Evolutionary conservation across 2,329 filamentous ascomycete species (phyloP).

Genomic region (Cadophora sp.): DNA sequence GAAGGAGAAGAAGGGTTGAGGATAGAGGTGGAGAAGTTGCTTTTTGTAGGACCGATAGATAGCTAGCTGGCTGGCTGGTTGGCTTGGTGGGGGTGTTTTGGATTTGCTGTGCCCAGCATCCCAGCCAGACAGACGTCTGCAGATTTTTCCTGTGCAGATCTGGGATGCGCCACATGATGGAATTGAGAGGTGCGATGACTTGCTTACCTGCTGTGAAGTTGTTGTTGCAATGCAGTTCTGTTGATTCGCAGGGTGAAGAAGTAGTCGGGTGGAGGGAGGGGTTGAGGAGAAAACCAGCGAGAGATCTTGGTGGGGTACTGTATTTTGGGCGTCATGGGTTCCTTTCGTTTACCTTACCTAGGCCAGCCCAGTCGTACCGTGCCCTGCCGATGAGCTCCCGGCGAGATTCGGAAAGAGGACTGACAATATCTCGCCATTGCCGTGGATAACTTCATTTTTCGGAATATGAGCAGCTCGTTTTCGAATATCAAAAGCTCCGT

Average conservation of each 20-base stretch:
- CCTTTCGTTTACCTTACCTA: background rate
- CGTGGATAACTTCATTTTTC: background rate
- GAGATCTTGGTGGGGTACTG: slow-evolving; percentile 3
- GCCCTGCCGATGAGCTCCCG: slow-evolving; percentile 15
- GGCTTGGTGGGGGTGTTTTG: slow-evolving; percentile 16
- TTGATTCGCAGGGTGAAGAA: slow-evolving; percentile 12
- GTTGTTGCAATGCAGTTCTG: slow-evolving; percentile 14
- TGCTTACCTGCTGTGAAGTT: slow-evolving; percentile 1
- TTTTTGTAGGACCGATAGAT: slow-evolving; percentile 22
- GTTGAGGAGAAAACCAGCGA: background rate
- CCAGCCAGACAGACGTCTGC: slow-evolving; percentile 8
- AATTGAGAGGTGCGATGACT: slow-evolving; percentile 5
- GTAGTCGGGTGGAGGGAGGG: slow-evolving; percentile 2
- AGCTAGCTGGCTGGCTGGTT: slow-evolving; percentile 7
- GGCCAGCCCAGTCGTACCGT: background rate
- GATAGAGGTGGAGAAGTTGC: slow-evolving; percentile 11
- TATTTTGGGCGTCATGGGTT: slow-evolving; percentile 13
- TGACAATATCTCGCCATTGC: background rate
- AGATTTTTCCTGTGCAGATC: slow-evolving; percentile 6
- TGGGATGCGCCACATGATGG: background rate
- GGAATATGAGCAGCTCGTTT: slow-evolving; percentile 1
- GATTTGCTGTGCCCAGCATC: background rate
- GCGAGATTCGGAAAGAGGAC: slow-evolving; percentile 17
- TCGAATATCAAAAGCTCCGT: background rate
- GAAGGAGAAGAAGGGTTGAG: slow-evolving; percentile 11